These are phyloP conservation scores for Saccharomyces hybrid DNA, from an alignment of 1,139 yeast species.

Conservation along the genomic window DNA sequence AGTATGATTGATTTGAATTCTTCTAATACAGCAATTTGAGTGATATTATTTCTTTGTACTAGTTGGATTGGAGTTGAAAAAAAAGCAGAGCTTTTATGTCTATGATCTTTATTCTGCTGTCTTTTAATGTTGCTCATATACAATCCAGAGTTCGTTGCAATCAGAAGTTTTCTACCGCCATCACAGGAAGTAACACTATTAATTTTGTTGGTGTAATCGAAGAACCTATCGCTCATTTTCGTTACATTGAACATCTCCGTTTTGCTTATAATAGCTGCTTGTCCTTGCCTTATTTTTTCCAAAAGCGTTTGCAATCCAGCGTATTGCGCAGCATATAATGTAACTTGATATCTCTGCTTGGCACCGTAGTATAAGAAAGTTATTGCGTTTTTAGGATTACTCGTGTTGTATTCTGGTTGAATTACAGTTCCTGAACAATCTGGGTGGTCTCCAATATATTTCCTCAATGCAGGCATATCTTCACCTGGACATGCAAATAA, in stretches of 20 bases:
- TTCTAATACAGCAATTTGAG: conserved; percentile 86
- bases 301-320: conserved; percentile 75
- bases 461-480: conserved; percentile 60
- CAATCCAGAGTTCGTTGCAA: conserved; percentile 89
- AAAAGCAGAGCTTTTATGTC: conserved; percentile 39
- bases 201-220: conserved; percentile 64
- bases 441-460: conserved; percentile 33
- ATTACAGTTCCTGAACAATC: conserved; percentile 39
- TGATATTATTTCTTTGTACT: conserved; percentile 66
- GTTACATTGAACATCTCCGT: conserved; percentile 76
- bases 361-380: conserved; percentile 48
- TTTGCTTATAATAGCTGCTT: conserved; percentile 58
- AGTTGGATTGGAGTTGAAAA: conserved; percentile 75
- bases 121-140: conserved; percentile 60
- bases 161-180: conserved; percentile 84
- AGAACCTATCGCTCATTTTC: conserved; percentile 65
- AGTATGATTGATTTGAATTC: conserved; percentile 82
- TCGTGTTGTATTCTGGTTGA: conserved; percentile 21
- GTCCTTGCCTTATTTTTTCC: conserved; percentile 74
- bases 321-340: conserved; percentile 55
- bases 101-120: conserved; percentile 32
- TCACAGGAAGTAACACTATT: conserved; percentile 93
- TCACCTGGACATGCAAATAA: conserved; percentile 70
- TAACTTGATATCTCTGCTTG: conserved; percentile 58
- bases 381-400: conserved; percentile 33